phyloP scores from a whole-genome alignment of 192 early-diverging fungal species.

The Chytriomyces sp. region DNA sequence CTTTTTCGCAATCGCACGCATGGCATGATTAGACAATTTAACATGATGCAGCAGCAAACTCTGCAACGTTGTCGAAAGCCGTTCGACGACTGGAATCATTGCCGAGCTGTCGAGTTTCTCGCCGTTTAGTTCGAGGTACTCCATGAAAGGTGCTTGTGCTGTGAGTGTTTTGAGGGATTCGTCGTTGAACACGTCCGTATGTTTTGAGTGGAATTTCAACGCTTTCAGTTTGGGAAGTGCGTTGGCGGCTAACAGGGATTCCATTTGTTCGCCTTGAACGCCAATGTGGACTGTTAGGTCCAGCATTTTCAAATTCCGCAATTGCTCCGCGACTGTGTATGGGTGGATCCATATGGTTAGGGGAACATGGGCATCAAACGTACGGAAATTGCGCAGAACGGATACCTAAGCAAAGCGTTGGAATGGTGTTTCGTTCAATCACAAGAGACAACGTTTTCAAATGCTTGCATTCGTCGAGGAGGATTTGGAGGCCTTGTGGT shows the following conservation, averaged over 20 bases:
- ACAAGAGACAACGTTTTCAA: conserved; percentile 49
- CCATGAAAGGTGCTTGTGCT: conserved; percentile 29
- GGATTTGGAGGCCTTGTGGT: conserved; percentile 37
- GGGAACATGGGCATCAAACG: neutral
- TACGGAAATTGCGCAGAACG: neutral
- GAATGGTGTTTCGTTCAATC: conserved; percentile 43
- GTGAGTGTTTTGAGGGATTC: conserved; percentile 27
- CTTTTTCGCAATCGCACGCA: conserved; percentile 25
- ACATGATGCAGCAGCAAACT: conserved; percentile 50
- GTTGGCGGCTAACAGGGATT: conserved; percentile 26
- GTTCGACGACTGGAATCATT: conserved; percentile 28
- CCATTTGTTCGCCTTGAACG: conserved; percentile 42
- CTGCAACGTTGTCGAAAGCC: conserved; percentile 37
- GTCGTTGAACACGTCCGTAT: conserved; percentile 54
- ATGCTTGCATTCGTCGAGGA: conserved; percentile 30
- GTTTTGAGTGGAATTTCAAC: conserved; percentile 54
- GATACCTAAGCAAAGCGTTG: conserved; percentile 36
- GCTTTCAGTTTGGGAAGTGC: conserved; percentile 41
- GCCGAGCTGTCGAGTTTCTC: conserved; percentile 37
- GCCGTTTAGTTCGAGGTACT: conserved; percentile 56
- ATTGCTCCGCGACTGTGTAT: conserved; percentile 23
- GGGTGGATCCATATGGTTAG: conserved; percentile 8
- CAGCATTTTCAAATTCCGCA: conserved; percentile 41
- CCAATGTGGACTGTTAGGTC: conserved; percentile 57
- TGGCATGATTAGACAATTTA: conserved; percentile 33